phyloP scores from a whole-genome alignment of 176 grass and related monocot species.

The Puccinellia tenuiflora region DNA sequence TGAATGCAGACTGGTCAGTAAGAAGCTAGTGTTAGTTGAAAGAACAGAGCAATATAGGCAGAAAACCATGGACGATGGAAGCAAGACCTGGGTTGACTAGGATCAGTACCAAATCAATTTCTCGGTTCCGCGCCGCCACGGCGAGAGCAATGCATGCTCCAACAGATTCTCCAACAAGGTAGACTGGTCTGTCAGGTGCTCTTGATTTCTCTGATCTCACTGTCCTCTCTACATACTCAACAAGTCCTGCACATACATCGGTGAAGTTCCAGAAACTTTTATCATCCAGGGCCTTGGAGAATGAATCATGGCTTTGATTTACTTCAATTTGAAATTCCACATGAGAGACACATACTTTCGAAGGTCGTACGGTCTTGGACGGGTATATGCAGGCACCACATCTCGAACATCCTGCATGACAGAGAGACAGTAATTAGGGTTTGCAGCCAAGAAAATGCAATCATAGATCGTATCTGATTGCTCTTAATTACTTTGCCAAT shows the following conservation, averaged over 20 bases:
- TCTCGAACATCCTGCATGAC: constrained; percentile 64
- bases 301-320: not conserved
- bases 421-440: not conserved
- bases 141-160: constrained; percentile 84
- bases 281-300: not conserved
- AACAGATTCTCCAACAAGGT: constrained; percentile 78
- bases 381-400: constrained; percentile 95
- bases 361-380: constrained; percentile 71
- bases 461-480: not conserved
- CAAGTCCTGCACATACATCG: constrained; percentile 38
- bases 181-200: constrained; percentile 51
- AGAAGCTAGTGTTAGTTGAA: not conserved
- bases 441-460: not conserved
- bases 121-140: constrained; percentile 57
- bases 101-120: constrained; percentile 63
- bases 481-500: constrained; percentile 79
- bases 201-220: constrained; percentile 50
- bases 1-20: not conserved
- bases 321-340: not conserved
- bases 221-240: constrained; percentile 65
- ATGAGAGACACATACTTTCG: constrained; percentile 32
- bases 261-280: not conserved
- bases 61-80: constrained; percentile 6
- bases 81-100: constrained; percentile 85
- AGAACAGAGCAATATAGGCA: not conserved